These are phyloP conservation scores for Podospora appendiculata DNA, from an alignment of 495 filamentous ascomycete genomes.

Conservation along the genomic window DNA sequence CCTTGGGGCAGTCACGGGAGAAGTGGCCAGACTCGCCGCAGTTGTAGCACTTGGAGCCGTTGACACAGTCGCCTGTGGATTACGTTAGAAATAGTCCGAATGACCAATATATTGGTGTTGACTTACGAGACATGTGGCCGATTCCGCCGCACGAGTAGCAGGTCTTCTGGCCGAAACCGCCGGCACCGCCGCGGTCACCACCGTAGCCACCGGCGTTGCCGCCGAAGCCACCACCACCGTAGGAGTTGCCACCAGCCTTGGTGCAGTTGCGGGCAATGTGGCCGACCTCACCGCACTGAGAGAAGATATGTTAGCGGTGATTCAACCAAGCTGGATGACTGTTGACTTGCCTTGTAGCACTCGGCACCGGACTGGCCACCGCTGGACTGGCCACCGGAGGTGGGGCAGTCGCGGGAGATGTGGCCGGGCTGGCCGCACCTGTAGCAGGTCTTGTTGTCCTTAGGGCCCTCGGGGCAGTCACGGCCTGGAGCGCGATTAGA, in stretches of 20 bases:
- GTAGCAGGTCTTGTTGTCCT: slow-evolving; percentile 92
- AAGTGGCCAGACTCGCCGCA: slow-evolving; percentile 94
- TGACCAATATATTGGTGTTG: background rate
- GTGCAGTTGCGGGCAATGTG: slow-evolving; percentile 97
- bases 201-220: slow-evolving; percentile 43
- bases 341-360: slow-evolving; percentile 73
- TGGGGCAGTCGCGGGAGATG: slow-evolving; percentile 85
- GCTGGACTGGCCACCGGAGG: slow-evolving; percentile 34
- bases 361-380: slow-evolving; percentile 42
- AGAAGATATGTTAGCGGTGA: background rate
- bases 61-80: slow-evolving; percentile 72
- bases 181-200: slow-evolving; percentile 70
- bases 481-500: slow-evolving; percentile 48
- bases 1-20: slow-evolving; percentile 89
- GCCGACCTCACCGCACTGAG: slow-evolving; percentile 79
- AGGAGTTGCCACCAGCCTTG: slow-evolving; percentile 46
- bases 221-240: slow-evolving; percentile 38
- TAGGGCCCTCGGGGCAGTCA: slow-evolving; percentile 81
- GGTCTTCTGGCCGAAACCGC: slow-evolving; percentile 85
- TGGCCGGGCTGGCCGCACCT: slow-evolving; percentile 82
- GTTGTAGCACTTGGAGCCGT: slow-evolving; percentile 99
- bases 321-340: background rate
- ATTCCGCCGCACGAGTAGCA: slow-evolving; percentile 97
- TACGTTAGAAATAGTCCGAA: background rate
- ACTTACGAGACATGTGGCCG: slow-evolving; percentile 85